These are phyloP conservation scores for Kodamaea hsintzibuensis DNA, from an alignment of 805 yeast species.

Conservation along the genomic window DNA sequence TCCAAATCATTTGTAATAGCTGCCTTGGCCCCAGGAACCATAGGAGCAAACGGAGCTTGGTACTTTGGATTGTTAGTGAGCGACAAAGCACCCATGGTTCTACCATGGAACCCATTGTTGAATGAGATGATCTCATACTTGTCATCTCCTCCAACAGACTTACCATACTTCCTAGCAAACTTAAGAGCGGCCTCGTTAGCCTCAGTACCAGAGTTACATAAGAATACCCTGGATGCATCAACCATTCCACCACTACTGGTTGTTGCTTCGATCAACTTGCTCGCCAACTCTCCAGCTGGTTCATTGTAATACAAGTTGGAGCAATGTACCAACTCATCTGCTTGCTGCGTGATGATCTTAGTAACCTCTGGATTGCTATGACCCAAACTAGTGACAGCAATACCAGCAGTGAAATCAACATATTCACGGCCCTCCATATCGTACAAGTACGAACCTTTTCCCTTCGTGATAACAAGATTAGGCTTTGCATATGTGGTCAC, in stretches of 20 bases:
- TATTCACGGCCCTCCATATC: slow-evolving; percentile 78
- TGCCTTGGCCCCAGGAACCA: slow-evolving; percentile 83
- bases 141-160: slow-evolving; percentile 41
- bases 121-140: slow-evolving; percentile 86
- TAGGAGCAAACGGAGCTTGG: slow-evolving; percentile 86
- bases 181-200: slow-evolving; percentile 62
- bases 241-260: slow-evolving; percentile 74
- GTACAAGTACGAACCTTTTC: slow-evolving; percentile 76
- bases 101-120: slow-evolving; percentile 89
- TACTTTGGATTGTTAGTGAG: slow-evolving; percentile 93
- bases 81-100: slow-evolving; percentile 90
- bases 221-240: slow-evolving; percentile 71
- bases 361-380: slow-evolving; percentile 79
- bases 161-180: slow-evolving; percentile 78
- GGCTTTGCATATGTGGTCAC: slow-evolving; percentile 85
- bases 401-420: slow-evolving; percentile 92
- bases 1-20: slow-evolving; percentile 63
- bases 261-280: slow-evolving; percentile 69
- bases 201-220: slow-evolving; percentile 61
- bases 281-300: slow-evolving; percentile 79
- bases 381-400: slow-evolving; percentile 95
- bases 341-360: slow-evolving; percentile 70
- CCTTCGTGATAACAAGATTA: slow-evolving; percentile 71
- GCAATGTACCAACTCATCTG: slow-evolving; percentile 71
- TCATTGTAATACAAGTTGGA: slow-evolving; percentile 85